Evolutionary conservation across 805 yeast species (phyloP), one percentile per base, ranked within the genome.

Genomic region (Teunomyces kruisii): DNA sequence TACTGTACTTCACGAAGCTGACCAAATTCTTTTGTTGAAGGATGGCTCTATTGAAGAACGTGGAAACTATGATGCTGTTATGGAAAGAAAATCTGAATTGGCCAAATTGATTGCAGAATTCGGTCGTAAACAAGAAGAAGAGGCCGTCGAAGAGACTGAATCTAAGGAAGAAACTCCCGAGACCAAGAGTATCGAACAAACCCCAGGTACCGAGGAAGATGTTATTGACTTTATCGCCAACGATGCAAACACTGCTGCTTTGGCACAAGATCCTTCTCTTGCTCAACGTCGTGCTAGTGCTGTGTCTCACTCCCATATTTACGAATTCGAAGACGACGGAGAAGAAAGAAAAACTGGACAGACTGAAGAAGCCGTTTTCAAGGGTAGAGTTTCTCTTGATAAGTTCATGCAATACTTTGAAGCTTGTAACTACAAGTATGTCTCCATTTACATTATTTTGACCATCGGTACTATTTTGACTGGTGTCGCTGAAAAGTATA

Each of bases 361-460:
- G 10, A 46, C 52, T 6, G 51, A 51, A 22, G 71, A 74, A 32
- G 71, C 63, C 10, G 72, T 78, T n/a, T 82, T 77, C 31, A 74
- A 70, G 32, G 91, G 90, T 2, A 74, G 74, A 32, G 88, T 85
- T 17, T 74, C 78, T 38, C 63, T 74, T 62, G 58, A 69, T 1
- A 80, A 81, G 1, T 83, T 83, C 51, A 46, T 64, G 32, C 72
- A 72, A 12, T 85, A 84, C 58, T 74, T 79, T 4, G 72, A 74
- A 47, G 85, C 90, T 0, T 83, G 88, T 61, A 51, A 47, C 43
- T 45, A 35, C 42, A 45, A 42, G 28, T 49, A 41, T 19, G 44
- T 49, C 12, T 4, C 39, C 74, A 80, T 15, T 51, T 67, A 36
- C 17, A 55, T 4, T 80, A 82, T 37, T 73, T 75, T 37, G 15